These are phyloP conservation scores for Globisporangium spiculum DNA, from an alignment of 352 stramenopile species.

Conservation along the genomic window DNA sequence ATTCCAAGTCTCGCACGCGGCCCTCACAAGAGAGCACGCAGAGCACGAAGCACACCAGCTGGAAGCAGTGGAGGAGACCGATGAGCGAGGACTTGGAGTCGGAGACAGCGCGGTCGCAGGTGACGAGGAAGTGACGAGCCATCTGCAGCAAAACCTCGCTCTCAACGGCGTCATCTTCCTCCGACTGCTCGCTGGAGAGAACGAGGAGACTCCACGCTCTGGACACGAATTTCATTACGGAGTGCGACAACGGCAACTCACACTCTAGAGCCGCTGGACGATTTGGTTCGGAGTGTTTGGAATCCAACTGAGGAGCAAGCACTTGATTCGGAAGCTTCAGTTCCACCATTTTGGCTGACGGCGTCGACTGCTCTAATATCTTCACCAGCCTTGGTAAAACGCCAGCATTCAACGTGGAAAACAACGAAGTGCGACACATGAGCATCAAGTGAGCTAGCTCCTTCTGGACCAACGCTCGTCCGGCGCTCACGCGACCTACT, in stretches of 20 bases:
- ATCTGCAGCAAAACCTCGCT: slow-evolving; percentile 21
- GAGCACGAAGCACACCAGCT: slow-evolving; percentile 33
- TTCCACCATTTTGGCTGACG: not conserved
- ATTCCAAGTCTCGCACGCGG: slow-evolving; percentile 14
- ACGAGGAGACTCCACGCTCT: slow-evolving; percentile 29
- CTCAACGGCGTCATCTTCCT: not conserved
- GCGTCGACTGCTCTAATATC: not conserved
- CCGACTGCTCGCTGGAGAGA: slow-evolving; percentile 7
- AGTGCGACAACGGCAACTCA: slow-evolving; percentile 18
- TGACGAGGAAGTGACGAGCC: slow-evolving; percentile 25
- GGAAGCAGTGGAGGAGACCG: slow-evolving; percentile 30
- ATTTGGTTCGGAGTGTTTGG: not conserved
- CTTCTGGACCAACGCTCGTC: slow-evolving; percentile 8
- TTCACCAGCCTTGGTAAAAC: slow-evolving; percentile 12
- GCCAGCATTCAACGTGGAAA: not conserved
- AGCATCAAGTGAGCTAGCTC: slow-evolving; percentile 13
- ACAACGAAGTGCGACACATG: slow-evolving; percentile 5
- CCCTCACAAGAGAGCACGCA: slow-evolving; percentile 13
- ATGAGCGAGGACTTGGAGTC: slow-evolving; percentile 23
- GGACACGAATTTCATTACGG: slow-evolving; percentile 30
- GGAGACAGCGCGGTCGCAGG: slow-evolving; percentile 21
- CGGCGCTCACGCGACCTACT: not conserved
- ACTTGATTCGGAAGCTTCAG: slow-evolving; percentile 1
- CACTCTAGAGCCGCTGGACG: slow-evolving; percentile 9
- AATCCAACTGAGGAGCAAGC: not conserved